phyloP scores from a whole-genome alignment of 805 yeast genomes.

The Teunomyces atbi region DNA sequence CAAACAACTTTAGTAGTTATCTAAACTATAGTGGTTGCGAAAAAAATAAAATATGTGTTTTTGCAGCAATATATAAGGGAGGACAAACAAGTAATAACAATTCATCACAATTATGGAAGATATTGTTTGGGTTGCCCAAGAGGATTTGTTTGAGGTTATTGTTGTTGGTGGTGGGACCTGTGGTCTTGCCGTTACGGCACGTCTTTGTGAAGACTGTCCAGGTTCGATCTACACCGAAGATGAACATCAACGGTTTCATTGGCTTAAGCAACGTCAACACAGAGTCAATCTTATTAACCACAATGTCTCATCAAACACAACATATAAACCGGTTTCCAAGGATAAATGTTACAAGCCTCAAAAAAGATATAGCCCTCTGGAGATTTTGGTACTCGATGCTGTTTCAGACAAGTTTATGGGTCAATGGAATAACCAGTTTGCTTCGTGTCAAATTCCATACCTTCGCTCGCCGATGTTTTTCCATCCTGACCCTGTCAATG shows the following conservation, averaged over 20 bases:
- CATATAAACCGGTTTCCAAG: slow-evolving; percentile 10
- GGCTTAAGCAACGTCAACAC: slow-evolving; percentile 36
- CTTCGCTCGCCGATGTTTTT: slow-evolving; percentile 49
- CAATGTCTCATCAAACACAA: slow-evolving; percentile 13
- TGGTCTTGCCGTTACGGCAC: slow-evolving; percentile 40
- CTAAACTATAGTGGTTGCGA: slow-evolving; percentile 4
- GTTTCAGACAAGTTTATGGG: slow-evolving; percentile 33
- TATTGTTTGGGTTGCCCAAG: slow-evolving; percentile 9
- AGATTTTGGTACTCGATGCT: slow-evolving; percentile 39
- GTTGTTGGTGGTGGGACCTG: slow-evolving; percentile 50
- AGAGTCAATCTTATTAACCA: slow-evolving; percentile 24
- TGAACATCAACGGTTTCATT: slow-evolving; percentile 47
- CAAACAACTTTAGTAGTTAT: slow-evolving; percentile 5
- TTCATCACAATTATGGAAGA: neutral
- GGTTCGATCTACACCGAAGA: slow-evolving; percentile 45
- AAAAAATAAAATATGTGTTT: neutral
- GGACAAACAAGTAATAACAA: neutral
- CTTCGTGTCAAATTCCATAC: slow-evolving; percentile 39
- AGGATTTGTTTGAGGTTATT: slow-evolving; percentile 33
- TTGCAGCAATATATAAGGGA: neutral
- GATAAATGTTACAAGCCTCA: slow-evolving; percentile 11
- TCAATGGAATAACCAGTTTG: slow-evolving; percentile 46
- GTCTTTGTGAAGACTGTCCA: slow-evolving; percentile 43
- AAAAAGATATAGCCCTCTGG: slow-evolving; percentile 20
- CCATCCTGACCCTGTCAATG: slow-evolving; percentile 44